A percentile compares a stretch with the other conserved stretches of the same genome.
Conservation (phyloP, 139 green algal genomes). For the Tetradesmus obliquus region DNA sequence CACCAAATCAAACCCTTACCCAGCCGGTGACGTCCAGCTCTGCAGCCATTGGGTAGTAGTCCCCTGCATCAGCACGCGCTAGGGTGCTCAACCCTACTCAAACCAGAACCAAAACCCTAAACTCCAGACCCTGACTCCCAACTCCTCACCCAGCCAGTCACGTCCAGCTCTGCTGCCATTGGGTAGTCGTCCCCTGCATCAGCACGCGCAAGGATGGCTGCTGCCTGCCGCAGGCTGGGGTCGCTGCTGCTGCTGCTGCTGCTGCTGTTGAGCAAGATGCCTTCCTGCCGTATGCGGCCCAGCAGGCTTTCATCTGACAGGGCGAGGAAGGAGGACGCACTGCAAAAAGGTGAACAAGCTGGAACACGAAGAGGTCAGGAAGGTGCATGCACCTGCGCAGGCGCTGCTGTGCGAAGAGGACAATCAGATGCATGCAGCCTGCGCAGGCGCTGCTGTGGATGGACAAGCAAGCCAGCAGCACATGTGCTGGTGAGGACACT, state of each 20-base stretch:
- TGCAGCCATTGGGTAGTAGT: background rate
- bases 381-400: no score
- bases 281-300: background rate
- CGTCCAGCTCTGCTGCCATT: background rate
- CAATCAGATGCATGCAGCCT: no score
- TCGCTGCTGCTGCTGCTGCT: background rate
- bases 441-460: no score
- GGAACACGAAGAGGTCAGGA: no score
- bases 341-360: no score
- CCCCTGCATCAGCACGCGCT: background rate
- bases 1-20: no score
- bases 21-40: background rate
- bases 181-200: background rate
- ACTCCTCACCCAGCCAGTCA: background rate
- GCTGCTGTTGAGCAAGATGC: background rate
- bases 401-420: no score
- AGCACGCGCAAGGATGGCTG: background rate
- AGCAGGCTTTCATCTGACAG: background rate
- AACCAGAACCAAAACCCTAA: no score
- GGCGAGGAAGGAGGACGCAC: no score
- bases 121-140: no score
- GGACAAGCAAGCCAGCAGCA: no score
- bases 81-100: background rate
- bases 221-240: background rate
- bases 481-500: no score